Percentiles rank a stretch among this genome's conserved stretches.
Evolutionary conservation across 495 filamentous ascomycete genomes (phyloP).

Genomic region (Aspergillus kassunensis): DNA sequence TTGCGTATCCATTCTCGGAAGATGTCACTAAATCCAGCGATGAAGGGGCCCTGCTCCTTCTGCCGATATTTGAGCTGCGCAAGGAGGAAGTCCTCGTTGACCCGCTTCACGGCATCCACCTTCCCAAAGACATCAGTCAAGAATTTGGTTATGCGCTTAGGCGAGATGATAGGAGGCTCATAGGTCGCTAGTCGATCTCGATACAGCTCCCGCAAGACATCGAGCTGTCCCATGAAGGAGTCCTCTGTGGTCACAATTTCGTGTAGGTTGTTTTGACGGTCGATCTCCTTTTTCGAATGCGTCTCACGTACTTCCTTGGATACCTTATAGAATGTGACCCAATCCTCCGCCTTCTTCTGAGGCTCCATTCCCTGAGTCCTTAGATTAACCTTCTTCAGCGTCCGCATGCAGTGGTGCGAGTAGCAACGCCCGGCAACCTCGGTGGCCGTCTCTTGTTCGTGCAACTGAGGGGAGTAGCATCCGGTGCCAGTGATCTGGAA

Average conservation of each 20-base stretch:
- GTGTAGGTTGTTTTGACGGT: conserved; percentile 90
- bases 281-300: conserved; percentile 78
- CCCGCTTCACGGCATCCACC: conserved; percentile 81
- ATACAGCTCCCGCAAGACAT: conserved; percentile 80
- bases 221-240: conserved; percentile 79
- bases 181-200: conserved; percentile 70
- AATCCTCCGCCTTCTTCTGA: conserved; percentile 70
- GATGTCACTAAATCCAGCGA: conserved; percentile 91
- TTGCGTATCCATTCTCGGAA: conserved; percentile 99
- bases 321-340: conserved; percentile 87
- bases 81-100: conserved; percentile 91
- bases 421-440: conserved; percentile 75
- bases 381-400: conserved; percentile 89
- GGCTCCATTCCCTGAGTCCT: conserved; percentile 65
- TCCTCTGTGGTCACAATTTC: conserved; percentile 96
- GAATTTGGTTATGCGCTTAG: conserved; percentile 71
- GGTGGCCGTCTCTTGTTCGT: conserved; percentile 63
- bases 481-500: conserved; percentile 91
- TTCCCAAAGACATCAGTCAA: conserved; percentile 83
- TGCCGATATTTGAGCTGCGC: conserved; percentile 96
- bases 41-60: conserved; percentile 92
- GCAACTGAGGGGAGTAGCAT: conserved; percentile 82
- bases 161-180: conserved; percentile 76
- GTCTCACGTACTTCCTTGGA: conserved; percentile 68
- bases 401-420: conserved; percentile 88